phyloP scores from a whole-genome alignment of 106 monocot genomes.

The Posidonia australis region DNA sequence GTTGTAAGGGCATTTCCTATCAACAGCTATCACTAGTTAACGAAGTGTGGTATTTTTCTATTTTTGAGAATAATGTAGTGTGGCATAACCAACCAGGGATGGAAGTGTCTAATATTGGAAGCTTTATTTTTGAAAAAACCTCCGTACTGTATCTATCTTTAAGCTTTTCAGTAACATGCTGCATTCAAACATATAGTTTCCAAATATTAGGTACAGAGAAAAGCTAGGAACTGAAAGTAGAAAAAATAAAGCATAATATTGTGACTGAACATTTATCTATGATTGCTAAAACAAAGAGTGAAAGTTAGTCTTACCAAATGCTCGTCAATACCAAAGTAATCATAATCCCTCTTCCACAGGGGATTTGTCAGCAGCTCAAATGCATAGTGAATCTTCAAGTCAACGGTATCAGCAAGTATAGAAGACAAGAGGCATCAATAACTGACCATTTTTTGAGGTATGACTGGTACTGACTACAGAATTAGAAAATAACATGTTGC shows the following conservation, averaged over 20 bases:
- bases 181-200: constrained; percentile 6
- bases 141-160: constrained; percentile 36
- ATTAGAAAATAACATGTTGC: background rate
- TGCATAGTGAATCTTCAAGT: constrained; percentile 72
- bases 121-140: constrained; percentile 38
- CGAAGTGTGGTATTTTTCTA: background rate
- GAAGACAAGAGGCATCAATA: background rate
- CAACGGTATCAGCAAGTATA: background rate
- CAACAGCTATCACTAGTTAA: too few species aligned
- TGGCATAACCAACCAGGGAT: constrained; percentile 32
- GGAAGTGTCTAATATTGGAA: constrained; percentile 57
- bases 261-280: background rate
- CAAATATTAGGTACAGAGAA: background rate
- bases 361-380: constrained; percentile 84
- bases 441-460: background rate
- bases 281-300: background rate
- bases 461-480: background rate
- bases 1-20: too few species aligned
- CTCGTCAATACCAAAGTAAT: constrained; percentile 76
- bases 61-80: background rate
- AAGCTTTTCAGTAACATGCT: constrained; percentile 49
- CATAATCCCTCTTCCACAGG: constrained; percentile 86
- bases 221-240: background rate
- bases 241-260: background rate
- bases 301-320: constrained; percentile 40